Percentiles rank a stretch among this genome's conserved stretches.
phyloP scores from a whole-genome alignment of 1,284 basidiomycete species.

The Blastosporella zonata region DNA sequence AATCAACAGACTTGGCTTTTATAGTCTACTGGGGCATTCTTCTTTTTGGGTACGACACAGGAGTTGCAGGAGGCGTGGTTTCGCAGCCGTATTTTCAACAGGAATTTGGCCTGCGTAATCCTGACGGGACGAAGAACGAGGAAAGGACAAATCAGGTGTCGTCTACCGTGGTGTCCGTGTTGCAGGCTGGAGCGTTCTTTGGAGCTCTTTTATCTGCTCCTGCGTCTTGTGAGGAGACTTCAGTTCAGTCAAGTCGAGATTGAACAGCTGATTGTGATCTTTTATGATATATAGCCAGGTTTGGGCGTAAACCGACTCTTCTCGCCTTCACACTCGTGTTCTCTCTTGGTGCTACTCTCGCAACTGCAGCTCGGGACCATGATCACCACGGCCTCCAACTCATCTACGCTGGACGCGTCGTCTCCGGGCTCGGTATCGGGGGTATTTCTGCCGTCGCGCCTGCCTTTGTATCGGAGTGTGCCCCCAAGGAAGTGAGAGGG shows the following conservation, averaged over 20 bases:
- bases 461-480: conserved; percentile 76
- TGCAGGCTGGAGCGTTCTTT: conserved; percentile 80
- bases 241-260: not conserved
- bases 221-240: conserved; percentile 46
- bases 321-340: conserved; percentile 61
- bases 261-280: not conserved
- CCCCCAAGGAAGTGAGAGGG: conserved; percentile 71
- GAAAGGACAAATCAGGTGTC: conserved; percentile 45
- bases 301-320: conserved; percentile 59
- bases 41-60: conserved; percentile 77
- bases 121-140: conserved; percentile 36
- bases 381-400: conserved; percentile 46
- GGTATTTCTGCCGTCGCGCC: conserved; percentile 67
- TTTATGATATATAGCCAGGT: conserved; percentile 33
- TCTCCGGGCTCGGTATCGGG: conserved; percentile 68
- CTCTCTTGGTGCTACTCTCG: conserved; percentile 55
- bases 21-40: conserved; percentile 77
- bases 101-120: conserved; percentile 54
- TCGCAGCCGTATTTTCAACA: conserved; percentile 48
- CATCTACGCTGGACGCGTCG: conserved; percentile 74
- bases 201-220: conserved; percentile 60
- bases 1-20: conserved; percentile 64
- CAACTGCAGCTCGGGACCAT: conserved; percentile 54
- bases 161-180: conserved; percentile 59
- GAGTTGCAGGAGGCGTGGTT: conserved; percentile 37